Evolutionary conservation across 345 rosid species (phyloP).

Genomic region (Bruguiera parviflora): DNA sequence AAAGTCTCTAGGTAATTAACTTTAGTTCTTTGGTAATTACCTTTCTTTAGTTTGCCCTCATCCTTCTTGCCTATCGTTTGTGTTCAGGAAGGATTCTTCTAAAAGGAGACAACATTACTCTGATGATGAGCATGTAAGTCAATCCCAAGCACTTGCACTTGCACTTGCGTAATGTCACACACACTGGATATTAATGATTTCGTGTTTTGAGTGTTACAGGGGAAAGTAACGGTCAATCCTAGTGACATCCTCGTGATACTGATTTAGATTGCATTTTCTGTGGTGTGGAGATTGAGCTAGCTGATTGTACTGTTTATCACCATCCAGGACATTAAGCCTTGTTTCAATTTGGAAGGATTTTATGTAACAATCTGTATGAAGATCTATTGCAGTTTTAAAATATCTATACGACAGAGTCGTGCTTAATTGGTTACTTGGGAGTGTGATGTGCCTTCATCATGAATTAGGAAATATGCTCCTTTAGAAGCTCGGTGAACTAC

Average conservation of each 20-base stretch:
- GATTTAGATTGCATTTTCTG: not conserved
- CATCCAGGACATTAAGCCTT: no score
- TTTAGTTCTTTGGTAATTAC: not conserved
- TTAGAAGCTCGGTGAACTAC: no score
- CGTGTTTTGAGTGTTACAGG: constrained; percentile 25
- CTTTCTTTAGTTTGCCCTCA: not conserved
- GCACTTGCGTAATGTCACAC: not conserved
- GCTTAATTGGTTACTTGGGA: no score
- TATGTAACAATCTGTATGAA: no score
- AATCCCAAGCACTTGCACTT: not conserved
- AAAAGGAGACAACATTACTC: constrained; percentile 86
- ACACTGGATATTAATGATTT: not conserved
- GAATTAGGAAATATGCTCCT: no score
- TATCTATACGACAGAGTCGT: no score
- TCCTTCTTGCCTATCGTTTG: not conserved
- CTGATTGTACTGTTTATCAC: no score
- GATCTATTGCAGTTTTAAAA: no score
- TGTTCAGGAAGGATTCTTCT: constrained; percentile 81
- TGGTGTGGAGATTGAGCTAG: not conserved
- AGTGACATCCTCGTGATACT: not conserved
- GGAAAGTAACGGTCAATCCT: constrained; percentile 41
- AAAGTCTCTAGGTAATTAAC: constrained; percentile 62
- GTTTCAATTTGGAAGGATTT: no score
- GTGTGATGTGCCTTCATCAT: no score
- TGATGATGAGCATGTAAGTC: constrained; percentile 88